These are phyloP conservation scores for Apophysomyces sp. DNA, from an alignment of 371 early-diverging fungal genomes.

Conservation along the genomic window DNA sequence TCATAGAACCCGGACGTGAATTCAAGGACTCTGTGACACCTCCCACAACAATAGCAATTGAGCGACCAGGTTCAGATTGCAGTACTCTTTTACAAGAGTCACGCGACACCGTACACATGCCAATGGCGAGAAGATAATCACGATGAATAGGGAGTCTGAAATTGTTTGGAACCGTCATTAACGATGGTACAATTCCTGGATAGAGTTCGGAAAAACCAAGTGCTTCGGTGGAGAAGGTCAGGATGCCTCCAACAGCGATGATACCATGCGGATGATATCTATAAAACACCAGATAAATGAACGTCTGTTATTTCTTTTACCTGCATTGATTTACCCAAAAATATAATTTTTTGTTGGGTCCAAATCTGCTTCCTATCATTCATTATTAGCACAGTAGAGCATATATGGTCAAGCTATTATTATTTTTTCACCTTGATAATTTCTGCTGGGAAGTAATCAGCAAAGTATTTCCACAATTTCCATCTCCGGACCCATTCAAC, in stretches of 20 bases:
- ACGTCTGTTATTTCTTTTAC: not conserved
- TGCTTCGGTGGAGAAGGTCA: constrained; percentile 71
- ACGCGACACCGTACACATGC: constrained; percentile 70
- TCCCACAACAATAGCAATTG: constrained; percentile 71
- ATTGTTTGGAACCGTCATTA: constrained; percentile 56
- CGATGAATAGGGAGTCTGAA: constrained; percentile 71
- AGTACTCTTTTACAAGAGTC: constrained; percentile 70
- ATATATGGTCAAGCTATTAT: too few species aligned
- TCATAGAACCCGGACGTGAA: constrained; percentile 57
- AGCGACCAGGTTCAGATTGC: constrained; percentile 66
- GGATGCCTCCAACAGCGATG: constrained; percentile 73
- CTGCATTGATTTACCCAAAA: constrained; percentile 45
- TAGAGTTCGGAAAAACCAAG: constrained; percentile 56
- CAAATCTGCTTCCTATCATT: constrained; percentile 61
- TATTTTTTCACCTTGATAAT: constrained; percentile 78
- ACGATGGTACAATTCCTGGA: constrained; percentile 59
- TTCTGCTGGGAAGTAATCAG: constrained; percentile 77
- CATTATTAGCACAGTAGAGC: too few species aligned
- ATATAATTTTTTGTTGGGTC: constrained; percentile 61
- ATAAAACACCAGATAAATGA: not conserved
- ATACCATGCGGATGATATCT: constrained; percentile 79
- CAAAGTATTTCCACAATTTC: constrained; percentile 70
- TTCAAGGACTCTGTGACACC: constrained; percentile 72
- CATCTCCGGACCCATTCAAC: constrained; percentile 53
- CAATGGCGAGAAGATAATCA: constrained; percentile 65